Base-by-base conservation (phyloP, 2,329 filamentous ascomycete genomes). In the Neoascochyta sp. region DNA sequence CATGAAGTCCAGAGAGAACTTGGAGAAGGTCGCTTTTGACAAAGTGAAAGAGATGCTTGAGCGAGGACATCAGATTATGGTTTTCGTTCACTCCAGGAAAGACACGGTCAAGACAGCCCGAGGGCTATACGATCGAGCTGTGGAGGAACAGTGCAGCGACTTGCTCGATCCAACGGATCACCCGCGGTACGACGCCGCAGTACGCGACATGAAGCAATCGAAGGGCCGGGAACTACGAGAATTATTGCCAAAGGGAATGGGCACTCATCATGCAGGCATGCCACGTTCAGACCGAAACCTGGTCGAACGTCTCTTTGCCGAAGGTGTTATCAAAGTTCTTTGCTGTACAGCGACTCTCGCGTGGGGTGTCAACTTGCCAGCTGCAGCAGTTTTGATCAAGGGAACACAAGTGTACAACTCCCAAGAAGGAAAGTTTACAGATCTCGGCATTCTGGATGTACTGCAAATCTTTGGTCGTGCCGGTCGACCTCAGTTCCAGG, bases 391-490 rank as follows among this genome's bases (percentile, higher is more conserved):
- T 28, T 77, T 98, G 30, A 98, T 98, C 73, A 98, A 98, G 62
- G 92, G 92, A 10, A 98, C 92, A 0, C 90, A 96, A 56, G 78
- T 98, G 0, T 98, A 98, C 66, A 96, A 89, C 59, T 83, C 92
- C 0, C 86, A 95, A 59, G 90, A 94, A 29, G 92, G 92, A 63
- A 95, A 94, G 63, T 96, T 95, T 49, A 83, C 95, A 12, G 92
- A 98, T 55, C 74, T 98, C 4, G 90, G 92, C 3, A 98, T 98
- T 45, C 74, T 98, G 2, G 92, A 98, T 60, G 92, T 98, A 10
- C 71, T 98, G 32, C 92, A 98, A 60, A 98, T 98, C 37, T 98
- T 98, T 56, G 92, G 92, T 70, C 89, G 92, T 74, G 93, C 92
- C 37, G 92, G 92, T 71, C 84, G 92, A 61, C 92, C 93, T 22